Base-by-base conservation (phyloP, 2,329 filamentous ascomycete species). In the Thelonectria olida region DNA sequence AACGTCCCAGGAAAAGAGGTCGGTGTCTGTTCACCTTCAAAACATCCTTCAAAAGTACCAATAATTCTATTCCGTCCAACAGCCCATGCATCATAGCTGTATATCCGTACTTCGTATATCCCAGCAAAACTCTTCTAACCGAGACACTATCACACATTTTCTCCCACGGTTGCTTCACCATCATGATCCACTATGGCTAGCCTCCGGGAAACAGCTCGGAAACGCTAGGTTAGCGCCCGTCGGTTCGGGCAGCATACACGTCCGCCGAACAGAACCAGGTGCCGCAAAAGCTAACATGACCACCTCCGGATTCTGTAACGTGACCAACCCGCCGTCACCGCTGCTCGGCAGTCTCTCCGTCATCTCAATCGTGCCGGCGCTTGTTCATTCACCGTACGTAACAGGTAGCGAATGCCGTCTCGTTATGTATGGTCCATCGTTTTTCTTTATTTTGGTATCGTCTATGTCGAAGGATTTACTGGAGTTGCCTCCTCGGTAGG, bases 381-480 rank as follows among this genome's bases (percentile, higher is more conserved):
- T 19, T 52, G n/a, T 25, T 28, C 10, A 17, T 15, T 27, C 27
- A 19, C 28, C 17, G n/a, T 27, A 25, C 15, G 15, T 25, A 27
- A 23, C 3, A 47, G n/a, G 23, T 41, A 7, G 20, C 19, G n/a
- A 19, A 7, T 17, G n/a, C 10, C 19, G 31, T 4, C 22, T 17
- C 10, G 22, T 53, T 20, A n/a, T n/a, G n/a, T n/a, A n/a, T 10
- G 17, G 31, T 41, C 23, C 31, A 25, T 56, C n/a, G 41, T 44
- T 12, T 39, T 53, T 27, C 10, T 41, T 55, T 23, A 36, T 23
- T 53, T 45, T 17, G n/a, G 12, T 36, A 28, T 23, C 52, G 55
- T 61, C 54, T 61, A 61, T 49, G 58, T 39, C 15, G 58, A 49
- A 28, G 54, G 54, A 57, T 58, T 58, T 23, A 27, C 27, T 17